These are phyloP conservation scores for Penicillium aurantiogriseum DNA, from an alignment of 2,329 filamentous ascomycete genomes.

Conservation along the genomic window DNA sequence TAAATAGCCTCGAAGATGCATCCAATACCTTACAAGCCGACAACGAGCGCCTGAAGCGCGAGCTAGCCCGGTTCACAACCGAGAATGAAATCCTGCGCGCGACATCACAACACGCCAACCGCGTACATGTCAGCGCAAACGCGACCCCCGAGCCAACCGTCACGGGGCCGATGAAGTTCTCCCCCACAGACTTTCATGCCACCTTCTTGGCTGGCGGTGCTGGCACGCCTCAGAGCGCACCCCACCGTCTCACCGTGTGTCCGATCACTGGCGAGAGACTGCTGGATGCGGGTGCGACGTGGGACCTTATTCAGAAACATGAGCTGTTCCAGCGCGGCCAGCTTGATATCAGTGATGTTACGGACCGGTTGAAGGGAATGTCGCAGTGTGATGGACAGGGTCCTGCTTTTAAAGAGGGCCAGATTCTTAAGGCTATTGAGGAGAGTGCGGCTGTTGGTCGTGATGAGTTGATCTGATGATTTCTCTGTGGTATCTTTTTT, in stretches of 20 bases:
- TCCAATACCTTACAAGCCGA: slow-evolving; percentile 72
- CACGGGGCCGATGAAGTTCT: slow-evolving; percentile 69
- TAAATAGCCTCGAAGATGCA: slow-evolving; percentile 71
- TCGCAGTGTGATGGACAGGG: slow-evolving; percentile 84
- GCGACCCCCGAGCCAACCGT: slow-evolving; percentile 44
- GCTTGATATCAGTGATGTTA: slow-evolving; percentile 79
- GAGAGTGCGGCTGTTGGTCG: slow-evolving; percentile 72
- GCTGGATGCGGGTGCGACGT: slow-evolving; percentile 74
- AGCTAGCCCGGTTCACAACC: slow-evolving; percentile 78
- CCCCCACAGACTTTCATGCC: slow-evolving; percentile 69
- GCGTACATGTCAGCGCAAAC: slow-evolving; percentile 43
- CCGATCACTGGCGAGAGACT: slow-evolving; percentile 65
- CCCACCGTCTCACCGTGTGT: slow-evolving; percentile 66
- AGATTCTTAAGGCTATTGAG: slow-evolving; percentile 72
- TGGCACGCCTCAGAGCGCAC: slow-evolving; percentile 29
- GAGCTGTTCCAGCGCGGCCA: slow-evolving; percentile 72
- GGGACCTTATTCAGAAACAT: slow-evolving; percentile 85
- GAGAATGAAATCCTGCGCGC: slow-evolving; percentile 92
- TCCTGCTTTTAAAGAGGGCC: slow-evolving; percentile 78
- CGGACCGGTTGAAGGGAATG: slow-evolving; percentile 69
- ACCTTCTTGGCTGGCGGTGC: slow-evolving; percentile 55
- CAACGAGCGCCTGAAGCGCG: slow-evolving; percentile 81
- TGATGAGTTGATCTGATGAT: slow-evolving; percentile 68
- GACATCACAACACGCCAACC: slow-evolving; percentile 55
- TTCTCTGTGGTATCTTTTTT: neutral